Evolutionary conservation across 148 eudicot genomes (phyloP).

Genomic region (Amaranthus cruentus): DNA sequence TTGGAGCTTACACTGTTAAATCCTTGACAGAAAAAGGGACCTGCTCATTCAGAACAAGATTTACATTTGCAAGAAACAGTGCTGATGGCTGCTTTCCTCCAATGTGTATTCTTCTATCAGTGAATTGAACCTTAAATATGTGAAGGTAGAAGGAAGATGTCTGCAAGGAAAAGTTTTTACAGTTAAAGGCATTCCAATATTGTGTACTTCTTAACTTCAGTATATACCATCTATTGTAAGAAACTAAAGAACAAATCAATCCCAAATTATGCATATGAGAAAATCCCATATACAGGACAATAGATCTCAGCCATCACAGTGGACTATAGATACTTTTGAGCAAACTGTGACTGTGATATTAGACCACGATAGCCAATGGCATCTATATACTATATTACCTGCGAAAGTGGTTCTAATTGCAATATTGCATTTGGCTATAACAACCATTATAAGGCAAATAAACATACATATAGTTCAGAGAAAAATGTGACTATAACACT

Average conservation of each 20-base stretch:
- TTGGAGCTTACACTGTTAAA: slow-evolving; percentile 56
- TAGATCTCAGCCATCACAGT: too few species aligned
- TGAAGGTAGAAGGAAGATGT: slow-evolving; percentile 79
- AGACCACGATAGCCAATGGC: too few species aligned
- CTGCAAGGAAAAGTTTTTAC: slow-evolving; percentile 48
- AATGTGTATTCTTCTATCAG: slow-evolving; percentile 71
- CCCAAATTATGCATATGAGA: not conserved
- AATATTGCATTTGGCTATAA: too few species aligned
- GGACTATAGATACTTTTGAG: too few species aligned
- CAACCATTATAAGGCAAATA: too few species aligned
- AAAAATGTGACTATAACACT: too few species aligned
- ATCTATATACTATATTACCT: too few species aligned
- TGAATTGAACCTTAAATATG: slow-evolving; percentile 77
- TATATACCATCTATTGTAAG: not conserved
- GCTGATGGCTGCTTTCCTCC: slow-evolving; percentile 92
- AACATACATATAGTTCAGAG: too few species aligned
- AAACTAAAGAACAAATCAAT: not conserved
- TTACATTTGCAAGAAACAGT: slow-evolving; percentile 59
- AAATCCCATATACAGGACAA: not conserved
- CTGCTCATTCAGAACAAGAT: slow-evolving; percentile 75
- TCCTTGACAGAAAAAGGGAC: slow-evolving; percentile 64
- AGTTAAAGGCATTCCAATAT: not conserved
- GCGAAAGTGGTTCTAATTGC: too few species aligned
- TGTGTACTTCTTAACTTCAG: not conserved
- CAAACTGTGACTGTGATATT: too few species aligned